Evolutionary conservation across 2,329 filamentous ascomycete genomes (phyloP).

Genomic region (Venturiaceae sp.): DNA sequence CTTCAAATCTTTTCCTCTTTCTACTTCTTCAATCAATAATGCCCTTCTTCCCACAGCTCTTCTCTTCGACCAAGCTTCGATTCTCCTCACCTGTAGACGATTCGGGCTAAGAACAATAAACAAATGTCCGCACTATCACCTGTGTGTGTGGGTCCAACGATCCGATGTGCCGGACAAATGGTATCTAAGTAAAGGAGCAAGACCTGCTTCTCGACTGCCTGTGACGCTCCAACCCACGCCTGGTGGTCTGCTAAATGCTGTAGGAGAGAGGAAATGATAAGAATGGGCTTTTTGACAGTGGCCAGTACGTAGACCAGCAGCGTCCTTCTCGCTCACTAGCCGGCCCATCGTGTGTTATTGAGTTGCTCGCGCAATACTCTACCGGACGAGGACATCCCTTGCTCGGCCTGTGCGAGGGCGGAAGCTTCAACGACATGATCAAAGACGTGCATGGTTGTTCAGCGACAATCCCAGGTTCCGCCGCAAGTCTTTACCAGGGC

Average conservation of each 20-base stretch:
- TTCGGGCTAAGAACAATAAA: not conserved
- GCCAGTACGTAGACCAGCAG: not conserved
- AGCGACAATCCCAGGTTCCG: not conserved
- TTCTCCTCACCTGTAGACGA: not conserved
- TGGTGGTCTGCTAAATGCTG: not conserved
- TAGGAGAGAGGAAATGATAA: not conserved
- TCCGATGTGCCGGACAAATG: not conserved
- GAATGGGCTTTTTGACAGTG: not conserved
- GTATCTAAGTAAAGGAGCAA: no score
- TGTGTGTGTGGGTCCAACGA: not conserved
- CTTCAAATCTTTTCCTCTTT: no score
- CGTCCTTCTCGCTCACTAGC: not conserved
- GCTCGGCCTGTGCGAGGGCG: not conserved
- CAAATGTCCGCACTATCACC: not conserved
- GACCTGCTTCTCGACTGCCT: not conserved
- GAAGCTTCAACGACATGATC: not conserved
- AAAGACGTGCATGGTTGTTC: not conserved
- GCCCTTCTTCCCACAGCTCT: not conserved
- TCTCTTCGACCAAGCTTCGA: not conserved
- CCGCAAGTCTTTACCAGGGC: not conserved
- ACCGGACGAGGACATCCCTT: slow-evolving; percentile 2
- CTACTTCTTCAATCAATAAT: no score
- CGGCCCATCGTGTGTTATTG: not conserved
- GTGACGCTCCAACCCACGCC: not conserved
- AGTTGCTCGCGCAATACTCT: not conserved